Evolutionary conservation across 1,139 yeast species (phyloP).

Genomic region (Geotrichum australiense): DNA sequence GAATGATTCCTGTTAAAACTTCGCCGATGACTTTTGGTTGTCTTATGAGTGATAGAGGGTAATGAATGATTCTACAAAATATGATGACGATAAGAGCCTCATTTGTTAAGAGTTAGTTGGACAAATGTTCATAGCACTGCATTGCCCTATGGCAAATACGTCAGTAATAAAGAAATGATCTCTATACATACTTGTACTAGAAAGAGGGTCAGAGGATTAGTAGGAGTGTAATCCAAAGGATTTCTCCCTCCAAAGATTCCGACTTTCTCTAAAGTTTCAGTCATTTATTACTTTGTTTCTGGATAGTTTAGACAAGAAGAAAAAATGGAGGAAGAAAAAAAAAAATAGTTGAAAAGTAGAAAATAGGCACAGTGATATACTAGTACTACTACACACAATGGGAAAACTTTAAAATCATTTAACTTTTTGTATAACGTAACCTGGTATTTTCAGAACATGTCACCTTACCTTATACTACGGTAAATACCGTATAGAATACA

Average conservation of each 20-base stretch:
- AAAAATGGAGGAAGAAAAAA: background rate
- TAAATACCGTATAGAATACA: too few species aligned
- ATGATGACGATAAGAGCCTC: conserved; percentile 41
- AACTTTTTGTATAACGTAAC: too few species aligned
- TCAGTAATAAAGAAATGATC: background rate
- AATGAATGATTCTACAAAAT: conserved; percentile 49
- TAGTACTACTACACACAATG: too few species aligned
- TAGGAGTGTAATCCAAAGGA: conserved; percentile 52
- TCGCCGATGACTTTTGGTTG: conserved; percentile 79
- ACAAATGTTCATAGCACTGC: background rate
- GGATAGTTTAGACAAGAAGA: background rate
- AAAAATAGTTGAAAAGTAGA: background rate
- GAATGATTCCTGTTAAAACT: conserved; percentile 62
- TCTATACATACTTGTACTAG: conserved; percentile 46
- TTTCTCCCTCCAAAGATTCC: conserved; percentile 58
- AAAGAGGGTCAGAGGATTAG: conserved; percentile 54
- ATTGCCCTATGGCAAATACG: background rate
- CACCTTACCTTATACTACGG: too few species aligned
- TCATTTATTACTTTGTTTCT: conserved; percentile 13
- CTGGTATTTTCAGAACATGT: too few species aligned
- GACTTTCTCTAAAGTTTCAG: conserved; percentile 14
- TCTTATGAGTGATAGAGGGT: conserved; percentile 50
- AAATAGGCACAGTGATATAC: conserved; percentile 10
- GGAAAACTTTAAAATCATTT: background rate
- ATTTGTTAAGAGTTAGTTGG: background rate